Evolutionary conservation across 257 asterid species (phyloP).

Genomic region (Lycium ferocissimum): DNA sequence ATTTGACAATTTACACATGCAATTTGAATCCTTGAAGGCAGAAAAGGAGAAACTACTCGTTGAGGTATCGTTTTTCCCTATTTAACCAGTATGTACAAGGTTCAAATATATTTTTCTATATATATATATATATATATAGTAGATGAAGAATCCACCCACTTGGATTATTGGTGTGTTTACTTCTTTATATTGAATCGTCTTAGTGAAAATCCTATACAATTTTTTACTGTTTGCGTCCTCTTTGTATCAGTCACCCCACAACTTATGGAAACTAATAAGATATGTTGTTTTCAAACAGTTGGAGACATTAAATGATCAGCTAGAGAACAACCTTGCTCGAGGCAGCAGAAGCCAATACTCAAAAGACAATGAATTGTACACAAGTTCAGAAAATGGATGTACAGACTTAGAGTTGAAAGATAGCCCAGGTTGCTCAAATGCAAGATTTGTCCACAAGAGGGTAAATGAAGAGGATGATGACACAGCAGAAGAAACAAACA

Average conservation of each 20-base stretch:
- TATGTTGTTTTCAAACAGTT: constrained; percentile 42
- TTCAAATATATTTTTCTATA: background rate
- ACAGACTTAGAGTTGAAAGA: constrained; percentile 30
- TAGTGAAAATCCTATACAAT: background rate
- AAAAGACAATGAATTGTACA: constrained; percentile 27
- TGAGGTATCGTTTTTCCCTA: constrained; percentile 45
- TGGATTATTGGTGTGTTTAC: too few relatives aligned
- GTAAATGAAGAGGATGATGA: background rate
- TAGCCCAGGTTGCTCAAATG: background rate
- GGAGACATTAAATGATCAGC: constrained; percentile 46
- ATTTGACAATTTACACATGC: constrained; percentile 47
- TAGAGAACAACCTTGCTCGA: constrained; percentile 17
- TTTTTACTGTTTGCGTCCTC: background rate
- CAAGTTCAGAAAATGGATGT: constrained; percentile 30
- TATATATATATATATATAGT: too few relatives aligned
- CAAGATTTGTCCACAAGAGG: background rate
- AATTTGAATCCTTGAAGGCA: constrained; percentile 47
- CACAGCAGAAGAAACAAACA: background rate
- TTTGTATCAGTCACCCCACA: background rate
- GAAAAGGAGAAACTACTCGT: constrained; percentile 51
- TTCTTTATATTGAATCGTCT: background rate
- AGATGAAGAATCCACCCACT: too few relatives aligned
- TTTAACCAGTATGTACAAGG: background rate
- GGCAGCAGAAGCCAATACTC: constrained; percentile 33
- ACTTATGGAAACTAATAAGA: background rate